These are phyloP conservation scores for Hebeloma cylindrosporum DNA, from an alignment of 768 basidiomycete genomes.

Conservation along the genomic window DNA sequence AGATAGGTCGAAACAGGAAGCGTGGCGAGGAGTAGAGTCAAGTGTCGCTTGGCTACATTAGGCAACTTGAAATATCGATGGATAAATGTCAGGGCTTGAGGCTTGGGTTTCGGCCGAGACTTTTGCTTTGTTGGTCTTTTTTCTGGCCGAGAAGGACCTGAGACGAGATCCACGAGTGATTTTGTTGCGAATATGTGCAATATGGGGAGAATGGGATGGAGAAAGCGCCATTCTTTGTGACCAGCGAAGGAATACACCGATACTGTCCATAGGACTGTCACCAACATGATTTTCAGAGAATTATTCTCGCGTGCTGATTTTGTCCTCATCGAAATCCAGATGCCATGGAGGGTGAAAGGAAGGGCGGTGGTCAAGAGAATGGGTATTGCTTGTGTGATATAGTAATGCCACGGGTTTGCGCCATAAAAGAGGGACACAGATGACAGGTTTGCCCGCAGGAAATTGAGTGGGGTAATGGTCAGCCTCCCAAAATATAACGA, in stretches of 20 bases:
- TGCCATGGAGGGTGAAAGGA: constrained; percentile 70
- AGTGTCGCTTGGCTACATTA: constrained; percentile 33
- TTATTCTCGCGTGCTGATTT: constrained; percentile 24
- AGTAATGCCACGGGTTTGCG: constrained; percentile 82
- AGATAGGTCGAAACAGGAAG: constrained; percentile 69
- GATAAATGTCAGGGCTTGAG: not conserved
- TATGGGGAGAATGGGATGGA: constrained; percentile 87
- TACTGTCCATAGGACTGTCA: constrained; percentile 59
- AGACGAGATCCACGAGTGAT: constrained; percentile 55
- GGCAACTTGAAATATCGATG: constrained; percentile 24
- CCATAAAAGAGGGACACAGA: constrained; percentile 94
- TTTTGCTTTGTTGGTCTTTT: not conserved
- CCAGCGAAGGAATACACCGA: constrained; percentile 73
- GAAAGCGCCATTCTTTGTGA: constrained; percentile 98
- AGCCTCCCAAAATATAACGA: constrained; percentile 64
- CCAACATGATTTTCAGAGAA: constrained; percentile 45
- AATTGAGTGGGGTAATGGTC: constrained; percentile 79
- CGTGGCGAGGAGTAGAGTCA: constrained; percentile 49
- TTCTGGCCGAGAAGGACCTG: not conserved
- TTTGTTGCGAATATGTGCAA: constrained; percentile 78
- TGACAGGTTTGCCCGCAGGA: constrained; percentile 80
- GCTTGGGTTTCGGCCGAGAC: not conserved
- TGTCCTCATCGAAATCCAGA: constrained; percentile 37
- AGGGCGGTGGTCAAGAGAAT: constrained; percentile 72
- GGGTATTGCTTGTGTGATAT: constrained; percentile 82